Conservation (phyloP, 2,329 filamentous ascomycete genomes). For the Truncatella angustata region DNA sequence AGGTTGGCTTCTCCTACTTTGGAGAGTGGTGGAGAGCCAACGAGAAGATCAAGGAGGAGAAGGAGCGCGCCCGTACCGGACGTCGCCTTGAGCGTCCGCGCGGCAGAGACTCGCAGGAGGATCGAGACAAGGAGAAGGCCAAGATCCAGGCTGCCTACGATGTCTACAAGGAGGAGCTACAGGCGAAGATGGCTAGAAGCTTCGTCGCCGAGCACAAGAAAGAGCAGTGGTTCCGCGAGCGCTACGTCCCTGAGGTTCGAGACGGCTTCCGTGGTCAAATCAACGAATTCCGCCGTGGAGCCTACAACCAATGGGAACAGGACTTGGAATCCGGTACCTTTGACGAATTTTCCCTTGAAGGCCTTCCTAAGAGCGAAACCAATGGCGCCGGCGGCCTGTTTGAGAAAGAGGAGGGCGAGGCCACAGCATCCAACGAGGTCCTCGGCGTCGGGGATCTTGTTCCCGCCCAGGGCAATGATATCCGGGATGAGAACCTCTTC, state of each 20-base stretch:
- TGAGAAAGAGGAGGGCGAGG: constrained; percentile 95
- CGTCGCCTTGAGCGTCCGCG: constrained; percentile 65
- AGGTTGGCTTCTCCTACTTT: constrained; percentile 83
- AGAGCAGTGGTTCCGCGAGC: constrained; percentile 97
- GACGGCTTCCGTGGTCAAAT: constrained; percentile 73
- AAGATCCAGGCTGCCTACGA: constrained; percentile 73
- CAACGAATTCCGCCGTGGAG: constrained; percentile 73
- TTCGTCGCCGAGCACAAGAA: constrained; percentile 92
- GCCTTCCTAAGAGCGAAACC: constrained; percentile 88
- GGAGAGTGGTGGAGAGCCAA: constrained; percentile 85
- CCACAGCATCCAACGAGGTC: constrained; percentile 86
- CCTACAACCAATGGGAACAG: constrained; percentile 84
- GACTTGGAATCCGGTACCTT: constrained; percentile 84
- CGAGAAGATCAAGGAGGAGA: constrained; percentile 79
- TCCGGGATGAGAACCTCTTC: constrained; percentile 83
- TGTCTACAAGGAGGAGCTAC: constrained; percentile 65
- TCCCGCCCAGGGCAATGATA: constrained; percentile 77
- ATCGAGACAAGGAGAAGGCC: constrained; percentile 75
- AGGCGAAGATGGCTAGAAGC: constrained; percentile 76
- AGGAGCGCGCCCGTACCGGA: constrained; percentile 68
- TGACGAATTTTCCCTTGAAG: constrained; percentile 92
- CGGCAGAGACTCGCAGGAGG: constrained; percentile 66
- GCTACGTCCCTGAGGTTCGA: constrained; percentile 82
- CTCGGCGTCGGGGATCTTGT: constrained; percentile 89
- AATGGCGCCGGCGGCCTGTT: constrained; percentile 81